A percentile compares a stretch with the other conserved stretches of the same genome.
Evolutionary conservation across 1,139 yeast species (phyloP).

Genomic region (Geotrichum candidum): DNA sequence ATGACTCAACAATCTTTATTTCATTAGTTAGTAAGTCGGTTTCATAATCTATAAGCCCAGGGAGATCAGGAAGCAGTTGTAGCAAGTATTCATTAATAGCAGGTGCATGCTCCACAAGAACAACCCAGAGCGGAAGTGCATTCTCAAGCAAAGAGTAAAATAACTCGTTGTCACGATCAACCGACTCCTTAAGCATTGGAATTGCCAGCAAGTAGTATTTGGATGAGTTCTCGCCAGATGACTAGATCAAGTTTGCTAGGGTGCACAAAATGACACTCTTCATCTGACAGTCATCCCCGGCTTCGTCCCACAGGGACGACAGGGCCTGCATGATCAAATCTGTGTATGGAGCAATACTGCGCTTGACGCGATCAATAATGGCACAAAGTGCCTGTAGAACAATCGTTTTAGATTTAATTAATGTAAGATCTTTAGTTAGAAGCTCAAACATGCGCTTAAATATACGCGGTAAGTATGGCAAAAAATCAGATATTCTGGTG

Average conservation of each 20-base stretch:
- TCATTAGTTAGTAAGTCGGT: slow-evolving; percentile 74
- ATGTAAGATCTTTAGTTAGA: slow-evolving; percentile 44
- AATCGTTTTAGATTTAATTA: slow-evolving; percentile 70
- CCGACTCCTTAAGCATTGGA: slow-evolving; percentile 57
- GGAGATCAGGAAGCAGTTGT: slow-evolving; percentile 43
- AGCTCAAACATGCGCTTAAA: slow-evolving; percentile 44
- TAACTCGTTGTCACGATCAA: slow-evolving; percentile 57
- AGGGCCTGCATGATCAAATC: slow-evolving; percentile 53
- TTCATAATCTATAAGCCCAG: slow-evolving; percentile 50
- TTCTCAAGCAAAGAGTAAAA: slow-evolving; percentile 73
- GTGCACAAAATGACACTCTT: slow-evolving; percentile 69
- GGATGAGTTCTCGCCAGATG: slow-evolving; percentile 56
- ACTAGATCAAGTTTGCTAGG: slow-evolving; percentile 55
- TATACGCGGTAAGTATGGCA: slow-evolving; percentile 55
- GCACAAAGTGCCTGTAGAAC: slow-evolving; percentile 64
- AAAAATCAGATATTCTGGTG: slow-evolving; percentile 59
- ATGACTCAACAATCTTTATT: slow-evolving; percentile 65
- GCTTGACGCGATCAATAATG: slow-evolving; percentile 51
- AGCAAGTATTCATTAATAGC: slow-evolving; percentile 40
- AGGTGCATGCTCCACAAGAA: slow-evolving; percentile 51
- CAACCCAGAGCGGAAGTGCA: slow-evolving; percentile 80
- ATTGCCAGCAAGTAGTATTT: slow-evolving; percentile 58
- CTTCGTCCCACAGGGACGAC: slow-evolving; percentile 70
- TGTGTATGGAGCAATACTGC: slow-evolving; percentile 28
- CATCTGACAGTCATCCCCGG: slow-evolving; percentile 54